Base-by-base conservation (phyloP, 257 asterid genomes). In the Salvia splendens region DNA sequence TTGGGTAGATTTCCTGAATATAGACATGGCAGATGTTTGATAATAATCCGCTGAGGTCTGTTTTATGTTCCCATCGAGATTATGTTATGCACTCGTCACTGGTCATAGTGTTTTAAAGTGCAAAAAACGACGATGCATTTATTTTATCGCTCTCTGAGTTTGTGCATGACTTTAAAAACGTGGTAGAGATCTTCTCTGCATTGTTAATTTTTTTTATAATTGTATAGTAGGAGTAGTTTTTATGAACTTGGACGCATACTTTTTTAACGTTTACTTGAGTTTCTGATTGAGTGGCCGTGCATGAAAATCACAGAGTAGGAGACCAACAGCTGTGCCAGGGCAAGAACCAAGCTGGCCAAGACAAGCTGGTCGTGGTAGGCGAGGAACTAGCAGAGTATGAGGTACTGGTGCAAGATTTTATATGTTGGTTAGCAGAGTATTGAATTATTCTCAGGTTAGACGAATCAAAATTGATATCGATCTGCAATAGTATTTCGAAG, bases 341-440 rank as follows among this genome's bases (percentile, higher is more conserved):
- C 75, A 73, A 67, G 83, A 68, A 33, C 73, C 80, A 24, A 24
- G 30, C 30, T 24, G 30, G 30, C 30, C 30, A 0, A 80, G 80
- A 60, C 69, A 54, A 65, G 12, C 38, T 72, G 78, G 82, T 61
- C 86, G 85, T 56, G 95, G 92, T 11, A 83, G 86, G 53, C 73
- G 92, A 69, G 95, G 95, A 67, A 80, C 82, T 59, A 82, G 89
- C 78, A 80, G 93, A 76, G 62, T 12, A 53, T 85, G 82, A 78
- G 75, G 71, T 63, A 43, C 42, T 46, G 36, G 41, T 8, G 64
- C 4, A 64, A 35, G 35, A 32, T 55, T 43, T 2, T 36, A 17
- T 40, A 69, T 38, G n/a, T 59, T 8, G 32, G 7, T 49, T 60
- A n/a, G 16, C 68, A 35, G 30, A 24, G 30, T 38, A 38, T 38